Evolutionary conservation across 345 rosid species (phyloP), one percentile per base, ranked within the genome.

Genomic region (Mercurialis annua): DNA sequence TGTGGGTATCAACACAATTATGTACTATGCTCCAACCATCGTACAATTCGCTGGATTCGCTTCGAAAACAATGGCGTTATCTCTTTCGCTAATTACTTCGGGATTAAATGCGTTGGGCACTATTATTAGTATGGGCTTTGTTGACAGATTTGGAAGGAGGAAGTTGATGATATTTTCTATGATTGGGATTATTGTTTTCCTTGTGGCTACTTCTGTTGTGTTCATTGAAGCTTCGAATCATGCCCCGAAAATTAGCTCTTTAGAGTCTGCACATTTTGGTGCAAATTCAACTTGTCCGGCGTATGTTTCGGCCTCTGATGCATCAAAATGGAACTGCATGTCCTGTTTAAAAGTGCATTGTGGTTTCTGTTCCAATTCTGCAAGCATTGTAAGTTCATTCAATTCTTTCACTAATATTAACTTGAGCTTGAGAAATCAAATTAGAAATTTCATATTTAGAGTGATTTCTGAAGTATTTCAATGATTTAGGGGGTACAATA

Each of bases 21-120:
- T 93, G 97, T 93, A 94, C 63, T 94, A 94, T 66, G 84, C 98
- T 61, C 96, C 97, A 0, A 76, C 96, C 7, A 94, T 94, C 0
- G 92, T 94, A 44, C 98, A 94, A 46, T 91, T 94, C 15, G 96
- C 99, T 0, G 98, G 98, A 36, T 94, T 81, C n/a, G 97, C 99
- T 8, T 94, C 95, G 0, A 94, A 94, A 63, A 79, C 76, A 9
- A 86, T 96, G 0, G 92, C 99, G 1, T 21, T 94, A 72, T 92
- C 95, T 0, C 88, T 91, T 34, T 89, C 99, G 38, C 89, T 94
- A 7, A 59, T 91, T 57, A 94, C 99, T 40, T 82, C 95, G 0
- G 90, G 98, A 59, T 84, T 94, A 10, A 94, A 94, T 34, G 92
- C 92, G 0, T 0, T 87, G 5, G 96, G 98, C 23, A 81, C 98